Evolutionary conservation across 192 early-diverging fungal species (phyloP), one percentile per base, ranked within the genome.

Genomic region (Diversispora eburnea): DNA sequence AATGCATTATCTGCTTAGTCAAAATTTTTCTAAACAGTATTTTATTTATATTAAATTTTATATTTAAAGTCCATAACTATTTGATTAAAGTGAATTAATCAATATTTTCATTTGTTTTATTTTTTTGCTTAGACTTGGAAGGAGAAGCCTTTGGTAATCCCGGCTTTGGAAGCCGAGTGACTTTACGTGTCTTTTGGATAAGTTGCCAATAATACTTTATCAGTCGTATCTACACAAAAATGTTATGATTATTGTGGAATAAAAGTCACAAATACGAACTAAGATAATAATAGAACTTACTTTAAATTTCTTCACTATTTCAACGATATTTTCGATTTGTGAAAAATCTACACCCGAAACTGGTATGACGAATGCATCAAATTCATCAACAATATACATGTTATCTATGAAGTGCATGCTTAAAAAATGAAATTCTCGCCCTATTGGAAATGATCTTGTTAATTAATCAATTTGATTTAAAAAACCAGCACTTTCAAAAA

Each of bases 351-450:
- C 6, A 19, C 59, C 42, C 12, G 62, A 64, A 46, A 46, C 42
- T 47, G 62, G 62, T 64, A 64, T 15, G n/a, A 64, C 42, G 45
- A 64, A 64, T 5, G 62, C 62, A 64, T 64, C 62, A n/a, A 12
- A 64, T 64, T 64, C 43, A 47, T 64, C 17, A 46, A 64, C 62
- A 64, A 64, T 25, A 19, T 64, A 64, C 62, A 64, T 64, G n/a
- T 46, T 15, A 64, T 46, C 42, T 6, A 64, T 64, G 8, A 64
- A n/a, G 33, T 64, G 62, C 43, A 64, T 64, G 33, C 43, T 64
- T 43, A 64, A 47, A 64, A 61, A 46, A 46, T 46, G 62, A n/a
- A 19, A 64, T 46, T 64, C 17, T 15, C 62, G 42, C 45, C 62
- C 62, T 64, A 46, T 64, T 19, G 25, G 7, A 13, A 64, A 45